Percentiles rank a stretch among this genome's conserved stretches.
These are phyloP conservation scores for Saitozyma sp. DNA, from an alignment of 768 basidiomycete genomes.

Conservation along the genomic window DNA sequence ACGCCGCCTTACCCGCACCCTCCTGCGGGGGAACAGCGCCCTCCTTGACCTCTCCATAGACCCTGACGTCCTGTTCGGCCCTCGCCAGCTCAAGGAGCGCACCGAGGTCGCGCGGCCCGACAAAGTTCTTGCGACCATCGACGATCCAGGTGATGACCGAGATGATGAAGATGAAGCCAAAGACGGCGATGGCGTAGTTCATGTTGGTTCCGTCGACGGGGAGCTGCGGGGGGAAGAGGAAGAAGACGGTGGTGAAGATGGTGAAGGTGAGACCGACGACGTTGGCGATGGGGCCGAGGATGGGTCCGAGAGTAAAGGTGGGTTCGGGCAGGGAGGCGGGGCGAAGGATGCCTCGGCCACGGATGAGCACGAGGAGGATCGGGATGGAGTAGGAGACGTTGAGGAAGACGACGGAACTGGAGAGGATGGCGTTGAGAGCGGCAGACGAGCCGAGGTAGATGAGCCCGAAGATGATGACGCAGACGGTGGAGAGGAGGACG, in stretches of 20 bases:
- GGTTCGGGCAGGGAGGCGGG: conserved; percentile 46
- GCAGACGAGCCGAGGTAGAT: conserved; percentile 40
- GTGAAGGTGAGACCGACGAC: conserved; percentile 47
- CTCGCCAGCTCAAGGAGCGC: conserved; percentile 34
- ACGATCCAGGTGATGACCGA: conserved; percentile 42
- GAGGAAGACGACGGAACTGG: conserved; percentile 41
- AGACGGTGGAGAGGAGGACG: conserved; percentile 30
- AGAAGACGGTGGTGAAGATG: conserved; percentile 47
- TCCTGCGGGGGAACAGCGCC: no score
- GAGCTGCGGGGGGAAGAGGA: conserved; percentile 44
- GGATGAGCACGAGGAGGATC: conserved; percentile 31
- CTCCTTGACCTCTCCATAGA: no score
- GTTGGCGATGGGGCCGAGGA: conserved; percentile 35
- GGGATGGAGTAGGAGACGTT: conserved; percentile 44
- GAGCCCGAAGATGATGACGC: conserved; percentile 42
- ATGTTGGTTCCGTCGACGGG: conserved; percentile 36
- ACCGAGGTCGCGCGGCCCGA: conserved; percentile 41
- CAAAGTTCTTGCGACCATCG: conserved; percentile 47
- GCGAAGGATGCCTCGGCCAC: conserved; percentile 27
- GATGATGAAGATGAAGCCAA: conserved; percentile 40
- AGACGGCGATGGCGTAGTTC: conserved; percentile 48
- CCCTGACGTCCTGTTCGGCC: background rate
- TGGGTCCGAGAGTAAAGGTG: conserved; percentile 49
- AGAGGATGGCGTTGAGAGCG: conserved; percentile 45
- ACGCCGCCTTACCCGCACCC: no score